These are phyloP conservation scores for Stenocarpella maydis DNA, from an alignment of 2,329 filamentous ascomycete genomes.

Conservation along the genomic window DNA sequence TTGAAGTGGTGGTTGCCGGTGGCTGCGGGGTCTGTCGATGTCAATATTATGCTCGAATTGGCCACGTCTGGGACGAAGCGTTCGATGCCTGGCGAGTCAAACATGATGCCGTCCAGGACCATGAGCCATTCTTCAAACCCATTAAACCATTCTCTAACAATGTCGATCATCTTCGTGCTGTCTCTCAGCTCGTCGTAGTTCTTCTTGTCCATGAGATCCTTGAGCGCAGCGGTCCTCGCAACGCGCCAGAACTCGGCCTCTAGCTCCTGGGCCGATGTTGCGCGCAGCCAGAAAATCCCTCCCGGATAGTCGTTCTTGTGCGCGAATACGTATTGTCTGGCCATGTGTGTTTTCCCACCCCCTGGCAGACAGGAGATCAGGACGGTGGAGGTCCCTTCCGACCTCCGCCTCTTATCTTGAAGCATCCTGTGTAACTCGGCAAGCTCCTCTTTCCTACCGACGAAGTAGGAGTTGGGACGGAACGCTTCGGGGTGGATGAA, in stretches of 20 bases:
- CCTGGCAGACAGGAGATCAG: conserved; percentile 71
- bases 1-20: conserved; percentile 64
- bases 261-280: conserved; percentile 65
- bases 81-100: conserved; percentile 62
- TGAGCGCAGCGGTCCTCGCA: conserved; percentile 62
- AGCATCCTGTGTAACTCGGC: conserved; percentile 66
- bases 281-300: conserved; percentile 75
- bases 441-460: conserved; percentile 67
- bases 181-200: conserved; percentile 50
- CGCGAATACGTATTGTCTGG: conserved; percentile 71
- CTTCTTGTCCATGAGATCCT: conserved; percentile 51
- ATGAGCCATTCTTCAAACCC: conserved; percentile 70
- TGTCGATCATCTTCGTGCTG: conserved; percentile 58
- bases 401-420: conserved; percentile 62
- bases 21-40: conserved; percentile 68
- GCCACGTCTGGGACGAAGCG: conserved; percentile 71
- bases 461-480: conserved; percentile 69
- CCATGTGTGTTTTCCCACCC: conserved; percentile 74
- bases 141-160: conserved; percentile 70
- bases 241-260: conserved; percentile 73
- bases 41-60: conserved; percentile 73
- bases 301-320: conserved; percentile 68
- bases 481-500: conserved; percentile 64
- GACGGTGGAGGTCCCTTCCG: conserved; percentile 67
- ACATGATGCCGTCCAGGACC: conserved; percentile 72